These are phyloP conservation scores for Rhynchosporium agropyri DNA, from an alignment of 2,329 filamentous ascomycete genomes.

Conservation along the genomic window DNA sequence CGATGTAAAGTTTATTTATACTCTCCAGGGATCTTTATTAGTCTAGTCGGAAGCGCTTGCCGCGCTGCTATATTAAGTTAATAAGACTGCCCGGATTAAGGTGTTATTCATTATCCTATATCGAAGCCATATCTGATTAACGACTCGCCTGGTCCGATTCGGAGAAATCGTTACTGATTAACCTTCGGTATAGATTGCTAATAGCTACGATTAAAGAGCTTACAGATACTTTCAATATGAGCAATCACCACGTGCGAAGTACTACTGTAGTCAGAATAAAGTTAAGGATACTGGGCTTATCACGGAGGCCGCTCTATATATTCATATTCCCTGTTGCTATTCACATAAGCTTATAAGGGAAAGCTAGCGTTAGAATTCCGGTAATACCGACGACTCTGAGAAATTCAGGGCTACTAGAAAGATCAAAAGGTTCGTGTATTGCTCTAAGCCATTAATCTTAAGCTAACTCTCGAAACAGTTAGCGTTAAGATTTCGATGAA, in stretches of 20 bases:
- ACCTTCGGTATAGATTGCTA: not conserved
- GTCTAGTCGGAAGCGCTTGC: slow-evolving; percentile 2
- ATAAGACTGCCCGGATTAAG: not conserved
- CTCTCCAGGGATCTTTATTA: not conserved
- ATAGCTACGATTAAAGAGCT: not conserved
- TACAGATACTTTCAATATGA: not conserved
- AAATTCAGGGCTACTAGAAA: not conserved
- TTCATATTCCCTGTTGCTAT: not conserved
- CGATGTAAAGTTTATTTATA: not conserved
- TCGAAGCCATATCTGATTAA: not conserved
- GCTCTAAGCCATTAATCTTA: not conserved
- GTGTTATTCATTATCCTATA: not conserved
- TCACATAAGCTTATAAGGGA: not conserved
- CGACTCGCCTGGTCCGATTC: not conserved
- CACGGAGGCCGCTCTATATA: not conserved
- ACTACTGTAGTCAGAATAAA: not conserved
- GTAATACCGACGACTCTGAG: not conserved
- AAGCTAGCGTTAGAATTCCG: not conserved
- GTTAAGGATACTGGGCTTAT: not conserved
- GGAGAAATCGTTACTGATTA: not conserved
- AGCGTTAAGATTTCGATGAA: not conserved
- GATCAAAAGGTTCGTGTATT: slow-evolving; percentile 3
- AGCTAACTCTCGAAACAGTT: not conserved
- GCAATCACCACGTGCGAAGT: not conserved
- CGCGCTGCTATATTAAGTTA: slow-evolving; percentile 7